Percentiles rank a stretch among this genome's conserved stretches.
Conservation (phyloP, 192 early-diverging fungal species). For the Podila clonocystis region DNA sequence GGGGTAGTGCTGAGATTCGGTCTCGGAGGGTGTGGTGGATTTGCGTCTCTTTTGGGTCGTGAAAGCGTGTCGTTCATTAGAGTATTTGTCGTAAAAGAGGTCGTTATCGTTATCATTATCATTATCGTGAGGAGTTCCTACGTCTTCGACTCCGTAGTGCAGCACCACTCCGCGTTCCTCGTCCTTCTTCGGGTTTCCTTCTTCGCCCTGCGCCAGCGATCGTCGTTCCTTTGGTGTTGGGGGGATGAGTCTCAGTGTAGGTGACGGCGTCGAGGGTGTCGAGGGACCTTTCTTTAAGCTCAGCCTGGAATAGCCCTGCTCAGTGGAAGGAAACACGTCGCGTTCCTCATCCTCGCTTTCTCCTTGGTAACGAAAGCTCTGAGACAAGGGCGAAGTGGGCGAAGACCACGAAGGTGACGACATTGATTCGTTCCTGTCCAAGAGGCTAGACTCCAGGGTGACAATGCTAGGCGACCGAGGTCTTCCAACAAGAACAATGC, state of each 20-base stretch:
- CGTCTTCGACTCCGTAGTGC: background rate
- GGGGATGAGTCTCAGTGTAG: conserved; percentile 38
- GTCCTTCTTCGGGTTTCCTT: background rate
- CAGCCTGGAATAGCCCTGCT: background rate
- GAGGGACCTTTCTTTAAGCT: background rate
- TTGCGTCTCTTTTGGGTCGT: conserved; percentile 6
- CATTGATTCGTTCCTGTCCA: conserved; percentile 27
- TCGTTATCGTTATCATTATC: conserved; percentile 11
- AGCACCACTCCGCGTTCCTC: conserved; percentile 3
- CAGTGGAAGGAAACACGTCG: background rate
- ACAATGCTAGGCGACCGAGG: conserved; percentile 26
- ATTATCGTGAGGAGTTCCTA: conserved; percentile 3
- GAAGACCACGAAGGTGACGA: conserved; percentile 25
- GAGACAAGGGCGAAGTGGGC: conserved; percentile 5
- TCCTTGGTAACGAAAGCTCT: background rate
- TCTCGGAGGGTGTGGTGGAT: background rate
- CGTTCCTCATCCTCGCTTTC: conserved; percentile 8
- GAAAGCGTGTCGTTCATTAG: background rate
- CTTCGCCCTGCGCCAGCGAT: conserved; percentile 4
- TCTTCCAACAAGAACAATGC: conserved; percentile 20
- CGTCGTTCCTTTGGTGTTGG: conserved; percentile 33
- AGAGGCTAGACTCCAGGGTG: conserved; percentile 27
- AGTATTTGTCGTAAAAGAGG: conserved; percentile 18
- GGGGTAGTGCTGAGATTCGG: background rate
- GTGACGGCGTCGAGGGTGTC: conserved; percentile 37